These are phyloP conservation scores for Puccinia sorghi DNA, from an alignment of 1,284 basidiomycete species.

Conservation along the genomic window DNA sequence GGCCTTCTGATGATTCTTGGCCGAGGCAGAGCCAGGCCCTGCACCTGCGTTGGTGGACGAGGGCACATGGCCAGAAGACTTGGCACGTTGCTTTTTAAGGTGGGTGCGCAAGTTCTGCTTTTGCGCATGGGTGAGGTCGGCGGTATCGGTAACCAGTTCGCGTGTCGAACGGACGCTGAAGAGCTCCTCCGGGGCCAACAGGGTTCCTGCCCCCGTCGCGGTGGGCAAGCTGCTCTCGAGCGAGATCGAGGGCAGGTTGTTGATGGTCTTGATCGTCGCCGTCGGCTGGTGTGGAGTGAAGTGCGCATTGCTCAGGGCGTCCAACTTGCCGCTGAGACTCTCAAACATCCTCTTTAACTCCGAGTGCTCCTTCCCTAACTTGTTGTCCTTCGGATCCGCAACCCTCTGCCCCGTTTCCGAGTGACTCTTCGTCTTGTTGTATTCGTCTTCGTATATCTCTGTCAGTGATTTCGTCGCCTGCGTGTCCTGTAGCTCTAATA, in stretches of 20 bases:
- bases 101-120: conserved; percentile 40
- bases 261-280: conserved; percentile 78
- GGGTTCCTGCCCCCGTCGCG: conserved; percentile 70
- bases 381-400: conserved; percentile 79
- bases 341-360: conserved; percentile 83
- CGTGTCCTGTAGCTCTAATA: conserved; percentile 85
- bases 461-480: conserved; percentile 86
- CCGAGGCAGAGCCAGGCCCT: neutral
- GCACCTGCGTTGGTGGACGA: neutral
- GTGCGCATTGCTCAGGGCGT: conserved; percentile 90
- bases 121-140: conserved; percentile 30
- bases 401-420: conserved; percentile 59
- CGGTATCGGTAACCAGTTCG: conserved; percentile 7
- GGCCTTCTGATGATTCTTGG: conserved; percentile 6
- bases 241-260: conserved; percentile 79
- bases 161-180: conserved; percentile 59
- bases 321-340: conserved; percentile 81
- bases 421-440: conserved; percentile 66
- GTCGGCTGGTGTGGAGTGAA: conserved; percentile 96
- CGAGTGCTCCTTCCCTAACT: conserved; percentile 82
- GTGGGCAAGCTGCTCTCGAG: conserved; percentile 90
- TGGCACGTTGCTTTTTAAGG: neutral
- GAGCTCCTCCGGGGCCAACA: conserved; percentile 93
- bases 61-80: neutral
- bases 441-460: conserved; percentile 95